Conservation (phyloP, 1,284 basidiomycete genomes). For the Fomitopsis palustris region DNA sequence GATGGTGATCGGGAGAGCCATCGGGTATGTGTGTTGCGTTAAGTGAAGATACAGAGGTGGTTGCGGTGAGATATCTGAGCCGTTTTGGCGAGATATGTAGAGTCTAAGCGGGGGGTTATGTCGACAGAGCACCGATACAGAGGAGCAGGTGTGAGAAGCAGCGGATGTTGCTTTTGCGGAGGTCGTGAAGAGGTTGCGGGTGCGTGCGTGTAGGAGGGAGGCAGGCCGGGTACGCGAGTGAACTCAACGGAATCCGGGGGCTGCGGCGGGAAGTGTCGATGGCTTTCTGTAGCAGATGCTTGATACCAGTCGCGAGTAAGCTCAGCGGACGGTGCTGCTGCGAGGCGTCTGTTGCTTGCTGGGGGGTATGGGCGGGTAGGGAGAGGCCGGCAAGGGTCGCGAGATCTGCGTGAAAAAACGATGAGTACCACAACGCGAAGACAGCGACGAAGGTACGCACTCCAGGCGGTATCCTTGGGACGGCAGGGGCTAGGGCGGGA, state of each 20-base stretch:
- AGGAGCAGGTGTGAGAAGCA: conserved; percentile 7
- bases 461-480: conserved; percentile 79
- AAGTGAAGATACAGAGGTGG: conserved; percentile 9
- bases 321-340: conserved; percentile 54
- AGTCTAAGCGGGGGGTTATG: conserved; percentile 14
- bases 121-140: conserved; percentile 4
- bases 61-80: conserved; percentile 7
- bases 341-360: conserved; percentile 30
- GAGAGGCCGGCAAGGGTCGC: conserved; percentile 92
- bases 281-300: conserved; percentile 14
- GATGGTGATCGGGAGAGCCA: conserved; percentile 54
- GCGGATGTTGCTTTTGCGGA: conserved; percentile 5
- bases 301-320: conserved; percentile 26
- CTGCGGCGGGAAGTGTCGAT: conserved; percentile 18
- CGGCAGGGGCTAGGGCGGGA: conserved; percentile 51
- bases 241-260: conserved; percentile 49
- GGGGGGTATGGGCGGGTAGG: conserved; percentile 40
- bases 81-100: conserved; percentile 4
- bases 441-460: conserved; percentile 37
- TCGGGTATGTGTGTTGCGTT: conserved; percentile 24
- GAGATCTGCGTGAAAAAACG: conserved; percentile 58
- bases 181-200: conserved; percentile 14
- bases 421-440: conserved; percentile 9
- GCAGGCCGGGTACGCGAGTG: conserved; percentile 43
- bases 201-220: conserved; percentile 7